These are phyloP conservation scores for Russula griseocarnosa DNA, from an alignment of 768 basidiomycete species.

Conservation along the genomic window DNA sequence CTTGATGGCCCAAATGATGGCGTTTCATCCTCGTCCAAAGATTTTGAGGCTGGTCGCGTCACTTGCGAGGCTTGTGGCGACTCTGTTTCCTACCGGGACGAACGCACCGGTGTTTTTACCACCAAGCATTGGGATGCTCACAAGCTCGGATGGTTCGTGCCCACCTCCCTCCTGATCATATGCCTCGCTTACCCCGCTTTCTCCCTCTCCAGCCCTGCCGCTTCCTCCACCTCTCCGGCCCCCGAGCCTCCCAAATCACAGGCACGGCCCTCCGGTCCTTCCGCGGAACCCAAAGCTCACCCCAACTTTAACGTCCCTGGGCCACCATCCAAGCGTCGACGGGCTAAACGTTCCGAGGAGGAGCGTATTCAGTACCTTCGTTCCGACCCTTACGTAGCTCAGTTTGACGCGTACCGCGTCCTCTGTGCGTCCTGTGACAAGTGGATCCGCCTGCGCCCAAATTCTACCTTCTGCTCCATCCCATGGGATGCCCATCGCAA, in stretches of 20 bases:
- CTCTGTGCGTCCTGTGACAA: conserved; percentile 78
- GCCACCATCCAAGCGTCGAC: conserved; percentile 50
- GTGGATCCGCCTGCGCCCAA: conserved; percentile 81
- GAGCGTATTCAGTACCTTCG: conserved; percentile 68
- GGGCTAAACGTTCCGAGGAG: conserved; percentile 73
- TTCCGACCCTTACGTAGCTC: conserved; percentile 71
- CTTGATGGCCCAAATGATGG: neutral
- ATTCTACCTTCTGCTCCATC: conserved; percentile 84
- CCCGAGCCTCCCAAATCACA: neutral
- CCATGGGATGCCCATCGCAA: conserved; percentile 85
- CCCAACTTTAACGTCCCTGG: neutral
- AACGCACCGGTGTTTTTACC: conserved; percentile 57
- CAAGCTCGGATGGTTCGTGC: conserved; percentile 49
- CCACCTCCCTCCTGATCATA: neutral
- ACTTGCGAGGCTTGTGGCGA: conserved; percentile 61
- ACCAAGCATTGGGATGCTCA: conserved; percentile 67
- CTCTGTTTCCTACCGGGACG: conserved; percentile 64
- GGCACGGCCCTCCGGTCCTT: neutral
- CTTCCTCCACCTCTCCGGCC: conserved; percentile 13
- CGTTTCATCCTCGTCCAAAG: conserved; percentile 31
- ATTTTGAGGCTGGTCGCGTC: conserved; percentile 64
- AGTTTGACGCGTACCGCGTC: conserved; percentile 76
- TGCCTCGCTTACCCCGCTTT: neutral
- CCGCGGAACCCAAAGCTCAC: conserved; percentile 2
- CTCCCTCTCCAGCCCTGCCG: conserved; percentile 1